Conservation (phyloP, 2,329 filamentous ascomycete genomes). For the Fusarium sarcochroum region DNA sequence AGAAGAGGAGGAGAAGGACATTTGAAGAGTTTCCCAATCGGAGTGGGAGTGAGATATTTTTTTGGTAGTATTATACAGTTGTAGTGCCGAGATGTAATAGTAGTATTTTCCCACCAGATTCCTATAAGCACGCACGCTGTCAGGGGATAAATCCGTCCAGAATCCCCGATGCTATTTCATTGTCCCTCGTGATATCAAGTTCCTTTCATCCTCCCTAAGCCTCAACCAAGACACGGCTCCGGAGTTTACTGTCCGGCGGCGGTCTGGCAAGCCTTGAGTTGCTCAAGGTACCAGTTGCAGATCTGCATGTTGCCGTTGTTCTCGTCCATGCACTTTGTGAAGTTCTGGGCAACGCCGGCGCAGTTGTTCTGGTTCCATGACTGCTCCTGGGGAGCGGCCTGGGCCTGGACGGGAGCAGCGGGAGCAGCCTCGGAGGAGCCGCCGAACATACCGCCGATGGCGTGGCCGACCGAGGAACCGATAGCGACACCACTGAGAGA, state of each 20-base stretch:
- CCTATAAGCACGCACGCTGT: constrained; percentile 44
- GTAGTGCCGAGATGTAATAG: constrained; percentile 45
- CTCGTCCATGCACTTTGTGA: constrained; percentile 97
- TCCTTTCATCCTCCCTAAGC: constrained; percentile 16
- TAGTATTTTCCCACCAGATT: constrained; percentile 36
- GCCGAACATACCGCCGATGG: constrained; percentile 91
- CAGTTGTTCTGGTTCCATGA: constrained; percentile 75
- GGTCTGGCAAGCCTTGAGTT: constrained; percentile 90
- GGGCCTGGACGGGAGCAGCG: constrained; percentile 64
- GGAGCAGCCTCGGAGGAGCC: constrained; percentile 69
- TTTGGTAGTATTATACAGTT: constrained; percentile 50
- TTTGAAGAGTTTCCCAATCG: constrained; percentile 29
- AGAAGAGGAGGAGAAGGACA: constrained; percentile 67
- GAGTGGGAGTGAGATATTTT: constrained; percentile 49
- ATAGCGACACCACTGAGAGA: constrained; percentile 88
- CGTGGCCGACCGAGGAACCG: constrained; percentile 95
- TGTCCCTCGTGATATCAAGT: constrained; percentile 13
- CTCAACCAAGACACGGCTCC: constrained; percentile 16
- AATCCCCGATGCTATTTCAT: constrained; percentile 36
- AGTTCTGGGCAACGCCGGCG: constrained; percentile 82
- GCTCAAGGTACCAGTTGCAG: constrained; percentile 98
- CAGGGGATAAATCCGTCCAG: constrained; percentile 24
- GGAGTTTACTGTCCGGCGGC: constrained; percentile 76
- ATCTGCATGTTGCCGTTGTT: constrained; percentile 94
- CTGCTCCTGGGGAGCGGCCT: constrained; percentile 62